These are phyloP conservation scores for Paecilomyces niveus DNA, from an alignment of 2,329 filamentous ascomycete genomes.

Conservation along the genomic window DNA sequence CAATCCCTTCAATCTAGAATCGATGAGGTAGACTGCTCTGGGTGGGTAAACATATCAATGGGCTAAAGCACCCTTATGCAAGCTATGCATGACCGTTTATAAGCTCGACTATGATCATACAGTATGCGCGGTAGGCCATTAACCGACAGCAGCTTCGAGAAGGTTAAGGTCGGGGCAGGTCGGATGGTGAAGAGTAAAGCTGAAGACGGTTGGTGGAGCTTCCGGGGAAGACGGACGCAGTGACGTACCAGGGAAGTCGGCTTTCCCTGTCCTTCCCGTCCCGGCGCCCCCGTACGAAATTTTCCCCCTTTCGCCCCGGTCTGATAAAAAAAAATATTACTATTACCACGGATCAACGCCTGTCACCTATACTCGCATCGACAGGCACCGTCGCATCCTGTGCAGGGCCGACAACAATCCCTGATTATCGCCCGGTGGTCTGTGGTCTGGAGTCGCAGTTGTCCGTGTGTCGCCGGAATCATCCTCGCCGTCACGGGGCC, in stretches of 20 bases:
- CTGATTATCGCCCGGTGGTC: background rate
- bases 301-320: background rate
- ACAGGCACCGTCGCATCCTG: background rate
- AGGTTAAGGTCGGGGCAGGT: background rate
- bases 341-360: background rate
- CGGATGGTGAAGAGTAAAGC: background rate
- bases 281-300: background rate
- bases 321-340: background rate
- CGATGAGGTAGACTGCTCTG: background rate
- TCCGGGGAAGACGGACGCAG: background rate
- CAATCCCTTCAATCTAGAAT: background rate
- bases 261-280: background rate
- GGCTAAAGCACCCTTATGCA: background rate
- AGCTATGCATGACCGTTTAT: background rate
- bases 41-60: background rate
- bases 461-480: background rate
- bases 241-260: background rate
- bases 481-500: background rate
- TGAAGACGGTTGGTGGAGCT: background rate
- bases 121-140: background rate
- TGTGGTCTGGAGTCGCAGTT: background rate
- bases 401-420: too few relatives aligned
- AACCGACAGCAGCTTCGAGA: background rate
- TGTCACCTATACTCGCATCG: background rate
- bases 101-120: background rate